Base-by-base conservation (phyloP, 2,329 filamentous ascomycete genomes). In the Aspergillus oerlinghausenensis region DNA sequence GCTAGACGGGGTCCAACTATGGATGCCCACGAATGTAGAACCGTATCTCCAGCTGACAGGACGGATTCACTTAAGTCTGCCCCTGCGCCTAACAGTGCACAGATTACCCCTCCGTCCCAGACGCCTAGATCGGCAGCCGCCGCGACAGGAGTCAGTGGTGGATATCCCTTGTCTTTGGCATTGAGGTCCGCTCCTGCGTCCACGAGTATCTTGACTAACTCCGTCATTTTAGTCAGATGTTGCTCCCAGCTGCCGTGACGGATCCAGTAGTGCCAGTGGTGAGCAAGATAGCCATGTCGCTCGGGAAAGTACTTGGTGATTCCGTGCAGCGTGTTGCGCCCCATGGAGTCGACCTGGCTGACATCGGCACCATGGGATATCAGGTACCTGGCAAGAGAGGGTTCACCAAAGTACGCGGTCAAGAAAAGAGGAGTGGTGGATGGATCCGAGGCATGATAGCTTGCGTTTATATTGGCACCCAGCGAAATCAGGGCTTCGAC, bases 221-320 rank as follows among this genome's bases (percentile, higher is more conserved):
- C 43, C 7, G 48, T 63, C 43, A 61, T 62, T 9, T 62, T 23
- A 1, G 48, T 14, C 35, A 65, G 49, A 60, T 69, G 65, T 4
- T 58, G 50, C 4, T 65, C 55, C 65, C 65, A 69, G 26, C 48
- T 50, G 1, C 67, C 66, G 47, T 69, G 67, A 6, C 66, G 66
- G n/a, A 68, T 61, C 67, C 67, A 69, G 55, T 66, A 68, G 50
- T 69, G 61, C 67, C 67, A 69, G n/a, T 62, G 53, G 57, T 65
- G 60, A 7, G 59, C 55, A 14, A 68, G 35, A 26, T 61, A 61
- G 6, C 67, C 65, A 63, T 68, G 65, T 51, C 60, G 52, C 26
- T 65, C 65, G 19, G 63, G 64, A 2, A 63, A 54, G 50, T 63
- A 63, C 32, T 61, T 60, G 1, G 63, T 62, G 51, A 69, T 62